Base-by-base conservation (phyloP, 768 basidiomycete genomes). In the Agaricus bisporus region DNA sequence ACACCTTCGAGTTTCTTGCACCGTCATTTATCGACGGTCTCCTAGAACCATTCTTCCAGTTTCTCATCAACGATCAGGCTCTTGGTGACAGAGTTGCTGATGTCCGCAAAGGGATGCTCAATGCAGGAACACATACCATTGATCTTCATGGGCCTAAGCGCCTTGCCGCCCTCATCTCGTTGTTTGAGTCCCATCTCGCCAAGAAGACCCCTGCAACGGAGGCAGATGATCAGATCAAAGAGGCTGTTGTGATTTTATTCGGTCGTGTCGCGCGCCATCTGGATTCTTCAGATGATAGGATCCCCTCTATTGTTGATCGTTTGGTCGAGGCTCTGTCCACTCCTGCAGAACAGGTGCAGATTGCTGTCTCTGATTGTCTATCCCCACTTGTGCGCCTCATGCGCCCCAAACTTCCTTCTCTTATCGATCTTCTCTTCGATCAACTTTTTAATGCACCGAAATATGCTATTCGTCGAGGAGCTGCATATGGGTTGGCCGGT, bases 401-500 rank as follows among this genome's bases (percentile, higher is more conserved):
- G 77, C 73, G 75, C 29, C 73, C 78, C 7, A 77, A 78, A 22
- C 76, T 86, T 14, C 71, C 78, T 2, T 64, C 68, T 18, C 73
- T 99, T n/a, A 79, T 93, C 42, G 88, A 91, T 47, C 72, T 76
- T 51, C 75, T 99, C 3, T 80, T 94, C 60, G 76, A 82, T 10
- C 86, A 92, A 32, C 75, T 98, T 15, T 83, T 89, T 56, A 76
- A 82, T 46, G 85, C 83, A 4, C 73, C 82, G 7, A 98, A 94
- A 66, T 98, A 99, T 63, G 95, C 91, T 9, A 79, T 82, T 48
- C 82, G 97, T n/a, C 82, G 95, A n/a, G 97, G 97, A 29, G 95
- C 95, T 1, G 95, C 95, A 1, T 98, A 98, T 66, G 97, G 95
- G 39, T 71, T 99, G 17, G 93, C 95, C 1, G 97, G 97, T 25